Conservation (phyloP, 2,329 filamentous ascomycete species). For the Myriosclerotinia duriaeana region DNA sequence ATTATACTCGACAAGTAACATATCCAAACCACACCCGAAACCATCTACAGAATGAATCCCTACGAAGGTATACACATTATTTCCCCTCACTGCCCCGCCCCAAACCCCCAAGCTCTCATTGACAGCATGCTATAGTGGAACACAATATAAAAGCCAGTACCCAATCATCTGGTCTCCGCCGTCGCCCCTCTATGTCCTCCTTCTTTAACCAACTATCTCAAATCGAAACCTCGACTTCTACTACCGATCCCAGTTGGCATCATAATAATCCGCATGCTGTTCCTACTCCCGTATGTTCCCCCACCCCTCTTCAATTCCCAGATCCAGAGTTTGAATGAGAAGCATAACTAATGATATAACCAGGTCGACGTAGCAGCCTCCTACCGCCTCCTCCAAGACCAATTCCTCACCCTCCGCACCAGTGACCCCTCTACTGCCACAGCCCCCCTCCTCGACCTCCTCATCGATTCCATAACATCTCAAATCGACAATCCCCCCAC, state of each 20-base stretch:
- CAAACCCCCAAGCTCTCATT: slow-evolving; percentile 9
- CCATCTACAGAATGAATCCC: slow-evolving; percentile 43
- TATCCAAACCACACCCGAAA: not conserved
- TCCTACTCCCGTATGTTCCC: slow-evolving; percentile 54
- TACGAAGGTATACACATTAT: slow-evolving; percentile 51
- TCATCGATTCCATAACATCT: slow-evolving; percentile 50
- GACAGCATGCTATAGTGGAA: slow-evolving; percentile 52
- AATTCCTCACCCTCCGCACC: slow-evolving; percentile 52
- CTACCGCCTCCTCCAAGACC: slow-evolving; percentile 60
- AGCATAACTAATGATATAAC: not conserved
- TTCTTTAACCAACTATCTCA: slow-evolving; percentile 57
- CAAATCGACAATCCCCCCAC: slow-evolving; percentile 55
- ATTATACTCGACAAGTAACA: not conserved
- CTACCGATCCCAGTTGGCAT: slow-evolving; percentile 21
- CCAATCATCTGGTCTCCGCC: slow-evolving; percentile 41
- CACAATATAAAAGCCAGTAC: slow-evolving; percentile 55
- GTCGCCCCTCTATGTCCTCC: slow-evolving; percentile 62
- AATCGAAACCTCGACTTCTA: slow-evolving; percentile 40
- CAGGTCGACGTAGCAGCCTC: slow-evolving; percentile 54
- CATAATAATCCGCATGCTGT: slow-evolving; percentile 55
- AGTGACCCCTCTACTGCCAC: slow-evolving; percentile 43
- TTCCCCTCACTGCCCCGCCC: slow-evolving; percentile 22
- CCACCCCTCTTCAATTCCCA: no score
- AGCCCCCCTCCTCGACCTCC: slow-evolving; percentile 51
- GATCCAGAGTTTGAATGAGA: not conserved